Base-by-base conservation (phyloP, 2,329 filamentous ascomycete species). In the Aureobasidium sp. region DNA sequence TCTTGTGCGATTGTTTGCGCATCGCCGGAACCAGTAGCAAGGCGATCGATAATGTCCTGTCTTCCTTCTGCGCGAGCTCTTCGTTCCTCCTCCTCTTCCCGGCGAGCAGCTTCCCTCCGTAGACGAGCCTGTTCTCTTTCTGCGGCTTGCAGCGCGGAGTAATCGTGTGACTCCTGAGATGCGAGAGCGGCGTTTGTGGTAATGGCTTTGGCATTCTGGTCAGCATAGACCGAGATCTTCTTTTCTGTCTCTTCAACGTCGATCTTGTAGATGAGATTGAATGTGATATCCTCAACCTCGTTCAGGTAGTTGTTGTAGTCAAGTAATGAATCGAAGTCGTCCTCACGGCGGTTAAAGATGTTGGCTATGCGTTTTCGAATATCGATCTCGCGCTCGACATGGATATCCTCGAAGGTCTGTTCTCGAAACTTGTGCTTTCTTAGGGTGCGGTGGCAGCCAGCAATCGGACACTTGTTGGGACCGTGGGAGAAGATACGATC, bases 301-400 rank as follows among this genome's bases (percentile, higher is more conserved):
- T 97, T 91, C 13, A 99, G 85, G 77, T 97, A 97, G 74, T 97
- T 87, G 76, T 99, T 97, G 79, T 87, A 99, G 71, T 87, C 88
- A 47, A 84, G 79, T 64, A 96, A 81, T 1, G 84, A 86, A 74
- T 95, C 89, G 70, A 99, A 99, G 73, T 99, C 94, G 65, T 94
- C 90, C 76, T 96, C 88, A 20, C 85, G 81, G 69, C 90, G 88
- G 77, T 97, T 97, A 75, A 97, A 93, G 10, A 93, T 89, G 63
- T 70, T 66, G 10, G 69, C 86, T 1, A 97, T 90, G 61, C 90
- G 82, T 62, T 86, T 84, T 55, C 93, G 83, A 63, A 97, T 90
- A 75, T 97, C 93, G 23, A 96, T 90, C 77, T 97, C 93, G 63
- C 91, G 83, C 80, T 97, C 92, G 5, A 97, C 86, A 37, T 82